Evolutionary conservation across 1,284 basidiomycete genomes (phyloP).

Genomic region (Boletellus dicymbophilus): DNA sequence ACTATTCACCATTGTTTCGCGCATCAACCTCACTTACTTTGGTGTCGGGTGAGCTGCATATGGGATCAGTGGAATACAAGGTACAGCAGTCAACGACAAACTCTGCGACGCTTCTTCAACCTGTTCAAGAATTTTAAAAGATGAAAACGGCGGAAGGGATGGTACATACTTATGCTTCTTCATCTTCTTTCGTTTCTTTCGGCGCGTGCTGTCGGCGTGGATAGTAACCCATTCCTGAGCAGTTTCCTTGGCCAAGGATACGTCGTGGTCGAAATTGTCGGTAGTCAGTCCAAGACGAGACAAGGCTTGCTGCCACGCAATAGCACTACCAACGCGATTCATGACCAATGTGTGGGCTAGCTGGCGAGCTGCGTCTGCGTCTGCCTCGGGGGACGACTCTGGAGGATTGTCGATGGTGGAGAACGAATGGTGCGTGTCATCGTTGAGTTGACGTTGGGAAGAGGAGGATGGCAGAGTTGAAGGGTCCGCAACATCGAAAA

Average conservation of each 20-base stretch:
- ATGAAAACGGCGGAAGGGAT: background rate
- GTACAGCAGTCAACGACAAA: slow-evolving; percentile 20
- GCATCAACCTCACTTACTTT: slow-evolving; percentile 29
- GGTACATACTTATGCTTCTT: slow-evolving; percentile 85
- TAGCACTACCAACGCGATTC: slow-evolving; percentile 57
- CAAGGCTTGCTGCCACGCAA: slow-evolving; percentile 66
- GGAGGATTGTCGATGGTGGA: slow-evolving; percentile 45
- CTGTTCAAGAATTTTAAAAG: slow-evolving; percentile 22
- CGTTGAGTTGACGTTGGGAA: slow-evolving; percentile 9
- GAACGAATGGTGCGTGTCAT: slow-evolving; percentile 8
- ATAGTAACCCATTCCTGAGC: slow-evolving; percentile 62
- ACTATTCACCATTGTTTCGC: too few relatives aligned
- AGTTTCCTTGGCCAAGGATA: slow-evolving; percentile 49
- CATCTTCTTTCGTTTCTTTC: slow-evolving; percentile 87
- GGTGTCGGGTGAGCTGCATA: slow-evolving; percentile 31
- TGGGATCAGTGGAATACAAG: slow-evolving; percentile 12
- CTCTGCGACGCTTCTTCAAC: slow-evolving; percentile 48
- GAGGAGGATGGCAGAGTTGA: slow-evolving; percentile 32
- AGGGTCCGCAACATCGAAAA: slow-evolving; percentile 53
- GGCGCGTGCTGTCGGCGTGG: slow-evolving; percentile 75
- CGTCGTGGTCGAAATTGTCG: slow-evolving; percentile 45
- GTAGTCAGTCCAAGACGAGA: slow-evolving; percentile 59
- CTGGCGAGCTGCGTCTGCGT: slow-evolving; percentile 75
- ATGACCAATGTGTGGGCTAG: slow-evolving; percentile 68
- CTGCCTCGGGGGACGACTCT: slow-evolving; percentile 63